Percentiles rank a stretch among this genome's conserved stretches.
phyloP scores from a whole-genome alignment of 345 rosid species.

The Reutealis trisperma region DNA sequence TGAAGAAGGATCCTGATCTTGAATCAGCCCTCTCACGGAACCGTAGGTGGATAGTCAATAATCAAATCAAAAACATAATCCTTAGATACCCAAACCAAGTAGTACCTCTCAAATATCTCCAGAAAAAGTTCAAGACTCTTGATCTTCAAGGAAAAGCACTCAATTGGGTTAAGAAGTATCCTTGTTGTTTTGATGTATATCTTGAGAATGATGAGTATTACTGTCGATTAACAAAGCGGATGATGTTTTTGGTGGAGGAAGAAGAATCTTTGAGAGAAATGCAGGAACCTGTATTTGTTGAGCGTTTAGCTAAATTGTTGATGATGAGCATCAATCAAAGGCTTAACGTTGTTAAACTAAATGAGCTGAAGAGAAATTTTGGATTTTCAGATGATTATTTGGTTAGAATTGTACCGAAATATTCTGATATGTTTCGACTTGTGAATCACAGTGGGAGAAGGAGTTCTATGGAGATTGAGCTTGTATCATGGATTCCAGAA shows the following conservation, averaged over 20 bases:
- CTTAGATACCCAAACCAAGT: constrained; percentile 71
- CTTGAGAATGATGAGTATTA: constrained; percentile 61
- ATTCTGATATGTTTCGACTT: constrained; percentile 58
- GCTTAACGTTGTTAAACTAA: constrained; percentile 70
- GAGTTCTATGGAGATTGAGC: constrained; percentile 93
- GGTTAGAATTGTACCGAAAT: constrained; percentile 67
- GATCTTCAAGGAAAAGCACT: constrained; percentile 94
- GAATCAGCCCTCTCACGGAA: constrained; percentile 82
- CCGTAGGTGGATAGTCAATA: constrained; percentile 85
- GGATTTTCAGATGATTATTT: constrained; percentile 88
- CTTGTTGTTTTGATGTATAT: constrained; percentile 79
- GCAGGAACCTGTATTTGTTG: constrained; percentile 59
- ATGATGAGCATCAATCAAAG: constrained; percentile 82
- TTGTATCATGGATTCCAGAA: constrained; percentile 67
- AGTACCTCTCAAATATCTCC: constrained; percentile 56
- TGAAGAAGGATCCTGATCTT: constrained; percentile 85
- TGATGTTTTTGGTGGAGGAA: constrained; percentile 78
- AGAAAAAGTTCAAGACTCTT: constrained; percentile 89
- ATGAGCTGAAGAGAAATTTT: constrained; percentile 66
- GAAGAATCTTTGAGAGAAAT: constrained; percentile 66
- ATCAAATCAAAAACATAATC: constrained; percentile 80
- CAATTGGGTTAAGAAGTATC: constrained; percentile 92
- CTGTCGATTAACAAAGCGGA: constrained; percentile 64
- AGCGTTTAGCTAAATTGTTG: constrained; percentile 68
- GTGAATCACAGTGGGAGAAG: constrained; percentile 73